Evolutionary conservation across 108 stramenopile species (phyloP), one percentile per base, ranked within the genome.

Genomic region (Nitzschia sp.): DNA sequence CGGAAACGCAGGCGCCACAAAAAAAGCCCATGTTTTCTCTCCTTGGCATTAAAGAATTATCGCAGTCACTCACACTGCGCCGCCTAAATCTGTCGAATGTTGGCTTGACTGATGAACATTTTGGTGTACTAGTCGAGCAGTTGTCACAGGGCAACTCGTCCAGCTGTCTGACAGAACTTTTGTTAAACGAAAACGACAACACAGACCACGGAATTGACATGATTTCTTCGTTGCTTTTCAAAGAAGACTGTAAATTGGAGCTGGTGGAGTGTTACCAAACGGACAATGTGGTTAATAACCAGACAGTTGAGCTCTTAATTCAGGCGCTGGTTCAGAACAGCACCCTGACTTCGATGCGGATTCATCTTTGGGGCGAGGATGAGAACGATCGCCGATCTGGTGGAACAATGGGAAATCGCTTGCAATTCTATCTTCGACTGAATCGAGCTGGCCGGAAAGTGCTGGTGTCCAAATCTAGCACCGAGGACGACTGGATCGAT

Each of bases 111-210:
- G 61, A 62, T 46, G 61, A 43, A 24, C 61, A 62, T 24, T 62
- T 62, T 62, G 61, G 61, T 0, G 43, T 62, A 3, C 12, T 62
- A 9, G 61, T 62, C 3, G 61, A 62, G 43, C 61, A 62, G 8
- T 6, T 62, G 21, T 62, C 61, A 6, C 61, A 62, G 17, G 2
- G 24, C 11, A 19, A 41, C 19, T 34, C 57, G 34, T 22, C 53
- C 0, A 40, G 38, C 24, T 62, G 61, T 24, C 43, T 62, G 41
- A 62, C 61, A 3, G 43, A 62, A 46, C 22, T 62, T 1, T 43
- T 62, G 20, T 25, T 62, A 3, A 62, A 62, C 43, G 61, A 62
- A 46, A 62, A 62, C 43, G n/a, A 44, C 43, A 62, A 62, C 44
- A 62, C 61, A 19, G 61, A 62, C 15, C 17, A 37, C 21, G 61